Percentiles rank a stretch among this genome's conserved stretches.
phyloP scores from a whole-genome alignment of 768 basidiomycete species.

The Russula sp. region DNA sequence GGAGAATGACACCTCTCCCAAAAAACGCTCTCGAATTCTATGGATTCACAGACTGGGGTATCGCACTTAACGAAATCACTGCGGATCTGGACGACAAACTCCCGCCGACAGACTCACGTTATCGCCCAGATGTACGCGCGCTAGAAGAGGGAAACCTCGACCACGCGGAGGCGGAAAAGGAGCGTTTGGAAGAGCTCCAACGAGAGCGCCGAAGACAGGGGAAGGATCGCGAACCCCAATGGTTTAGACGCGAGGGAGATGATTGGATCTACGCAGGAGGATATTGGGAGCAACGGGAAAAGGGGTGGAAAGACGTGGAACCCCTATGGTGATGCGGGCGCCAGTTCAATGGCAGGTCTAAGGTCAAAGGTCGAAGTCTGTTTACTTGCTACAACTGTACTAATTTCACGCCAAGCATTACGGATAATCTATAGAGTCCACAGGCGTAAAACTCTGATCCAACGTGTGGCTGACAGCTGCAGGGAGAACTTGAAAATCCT shows the following conservation, averaged over 20 bases:
- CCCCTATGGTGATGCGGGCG: conserved; percentile 53
- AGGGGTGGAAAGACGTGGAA: conserved; percentile 53
- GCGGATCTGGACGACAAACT: conserved; percentile 53
- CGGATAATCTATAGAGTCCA: neutral
- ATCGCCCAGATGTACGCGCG: conserved; percentile 74
- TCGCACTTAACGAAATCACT: conserved; percentile 77
- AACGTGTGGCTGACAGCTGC: neutral
- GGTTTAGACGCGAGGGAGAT: conserved; percentile 65
- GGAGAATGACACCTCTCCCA: conserved; percentile 70
- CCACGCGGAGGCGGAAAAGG: conserved; percentile 64
- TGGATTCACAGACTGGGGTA: conserved; percentile 74
- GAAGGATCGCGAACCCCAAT: conserved; percentile 53
- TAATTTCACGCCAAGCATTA: neutral
- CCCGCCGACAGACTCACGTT: conserved; percentile 76
- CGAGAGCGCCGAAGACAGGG: conserved; percentile 59
- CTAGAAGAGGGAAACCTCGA: conserved; percentile 72
- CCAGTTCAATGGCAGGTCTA: neutral
- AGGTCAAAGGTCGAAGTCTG: neutral
- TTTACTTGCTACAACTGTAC: neutral
- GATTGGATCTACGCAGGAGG: conserved; percentile 75
- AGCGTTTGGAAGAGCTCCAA: conserved; percentile 66
- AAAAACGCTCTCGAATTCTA: conserved; percentile 65
- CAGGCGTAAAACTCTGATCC: neutral
- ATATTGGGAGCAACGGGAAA: conserved; percentile 73
- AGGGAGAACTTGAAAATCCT: no score